phyloP scores from a whole-genome alignment of 2,329 filamentous ascomycete species.

The Colletotrichum musicola region DNA sequence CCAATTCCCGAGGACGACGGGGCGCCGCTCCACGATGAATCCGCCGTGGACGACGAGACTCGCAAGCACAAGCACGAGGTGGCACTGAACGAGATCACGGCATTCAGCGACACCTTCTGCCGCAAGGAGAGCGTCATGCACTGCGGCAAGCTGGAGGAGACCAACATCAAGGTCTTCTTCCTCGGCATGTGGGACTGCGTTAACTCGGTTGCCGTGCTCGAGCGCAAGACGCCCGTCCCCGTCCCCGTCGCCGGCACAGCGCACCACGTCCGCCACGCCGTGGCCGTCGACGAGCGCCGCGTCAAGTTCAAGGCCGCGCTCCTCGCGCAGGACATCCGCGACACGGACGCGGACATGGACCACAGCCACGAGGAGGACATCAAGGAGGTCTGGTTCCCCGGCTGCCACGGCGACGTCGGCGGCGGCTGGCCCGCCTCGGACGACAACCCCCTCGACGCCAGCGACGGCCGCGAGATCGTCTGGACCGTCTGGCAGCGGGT shows the following conservation, averaged over 20 bases:
- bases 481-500: constrained; percentile 49
- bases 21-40: constrained; percentile 41
- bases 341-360: constrained; percentile 29
- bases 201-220: constrained; percentile 60
- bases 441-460: constrained; percentile 42
- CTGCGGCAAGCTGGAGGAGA: constrained; percentile 39
- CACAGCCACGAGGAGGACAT: constrained; percentile 55
- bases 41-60: constrained; percentile 41
- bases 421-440: constrained; percentile 61
- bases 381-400: constrained; percentile 67
- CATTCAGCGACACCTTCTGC: constrained; percentile 63
- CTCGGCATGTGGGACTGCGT: constrained; percentile 69
- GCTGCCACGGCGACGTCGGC: constrained; percentile 66
- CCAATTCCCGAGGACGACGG: constrained; percentile 43
- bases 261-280: constrained; percentile 62
- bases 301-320: constrained; percentile 68
- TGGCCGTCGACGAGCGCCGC: constrained; percentile 65
- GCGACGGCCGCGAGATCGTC: constrained; percentile 40
- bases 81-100: constrained; percentile 53
- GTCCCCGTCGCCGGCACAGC: constrained; percentile 56
- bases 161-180: constrained; percentile 63
- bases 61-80: constrained; percentile 43
- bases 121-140: constrained; percentile 47
- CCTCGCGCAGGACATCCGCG: constrained; percentile 55
- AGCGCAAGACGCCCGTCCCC: constrained; percentile 53